Base-by-base conservation (phyloP, 2,329 filamentous ascomycete genomes). In the Albifimbria verrucaria region DNA sequence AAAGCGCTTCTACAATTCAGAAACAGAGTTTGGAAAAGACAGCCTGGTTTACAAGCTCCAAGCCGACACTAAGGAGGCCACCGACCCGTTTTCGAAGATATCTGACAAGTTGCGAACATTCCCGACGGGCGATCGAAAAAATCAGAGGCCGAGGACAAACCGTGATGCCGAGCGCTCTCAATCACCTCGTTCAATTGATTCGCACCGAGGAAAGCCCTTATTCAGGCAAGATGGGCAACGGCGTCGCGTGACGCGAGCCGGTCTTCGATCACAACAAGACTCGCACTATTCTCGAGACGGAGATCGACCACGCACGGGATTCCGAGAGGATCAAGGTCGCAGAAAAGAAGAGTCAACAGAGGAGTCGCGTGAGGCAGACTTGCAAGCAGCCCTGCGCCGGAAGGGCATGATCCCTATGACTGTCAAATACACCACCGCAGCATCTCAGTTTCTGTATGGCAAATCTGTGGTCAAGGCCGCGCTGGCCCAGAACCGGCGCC, bases 381-480 rank as follows among this genome's bases (percentile, higher is more conserved):
- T 4, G 5, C 12, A 12, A 12, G 32, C 32, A n/a, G 11, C 32
- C 18, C 4, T 39, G 5, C 32, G 32, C 15, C 15, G 58, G 47
- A 66, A 63, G 25, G 63, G 59, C 26, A 65, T 70, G 65, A 71
- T 71, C 66, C 60, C 68, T 10, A 67, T 72, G 63, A 70, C 64
- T 1, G 57, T 74, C 55, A 69, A 71, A 47, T 84, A 93, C 65
- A 91, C 90, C 0, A 95, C 91, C 1, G 88, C 93, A 0, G 90
- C 90, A 5, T 96, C 92, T 0, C 88, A 96, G 56, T 97, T 97
- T 62, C 77, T 99, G 2, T 97, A 96, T 66, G 94, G 94, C 6
- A 83, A 82, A 44, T 89, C 88, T 2, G 85, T 90, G 2, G 90
- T 97, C 21, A 80, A 88, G 57, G 89, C 92, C 20, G 92, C 92